Evolutionary conservation across 805 yeast genomes (phyloP), one percentile per base, ranked within the genome.

Genomic region (Nakazawaea sp.): DNA sequence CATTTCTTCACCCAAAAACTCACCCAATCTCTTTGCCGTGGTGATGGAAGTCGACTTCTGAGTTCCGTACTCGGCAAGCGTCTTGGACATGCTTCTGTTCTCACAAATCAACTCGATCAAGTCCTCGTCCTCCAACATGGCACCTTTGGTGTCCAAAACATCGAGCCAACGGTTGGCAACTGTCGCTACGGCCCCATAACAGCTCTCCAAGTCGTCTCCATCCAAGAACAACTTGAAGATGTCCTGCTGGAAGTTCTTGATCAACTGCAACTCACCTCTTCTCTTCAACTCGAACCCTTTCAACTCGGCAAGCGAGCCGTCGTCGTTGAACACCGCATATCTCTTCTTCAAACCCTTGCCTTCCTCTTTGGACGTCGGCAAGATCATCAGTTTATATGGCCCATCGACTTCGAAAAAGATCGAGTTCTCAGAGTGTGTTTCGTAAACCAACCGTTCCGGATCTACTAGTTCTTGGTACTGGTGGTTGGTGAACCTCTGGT

Each of bases 331-430:
- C 4, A 92, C 99, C 2, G 98, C 99, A 52, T 92, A 92, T 50
- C 99, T 73, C 51, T 92, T 92, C 57, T 92, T 92, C 52, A 92
- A 69, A 46, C 96, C 96, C 59, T 89, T 89, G 32, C 96, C 97
- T 66, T 94, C 97, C 55, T 92, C 98, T 45, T 87, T 86, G 0
- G 97, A 90, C 0, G 97, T 88, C 4, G 99, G 99, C 35, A 92
- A 68, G 40, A 92, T 75, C 98, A 92, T 92, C 0, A 98, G 98
- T 50, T 78, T 83, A 55, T 92, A 92, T 1, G 99, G 99, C 9
- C 99, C 99, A 64, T 92, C 99, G 15, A 94, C 96, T 56, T 92
- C 99, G 48, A 92, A 92, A 62, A 90, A 90, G 59, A 92, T 92
- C 12, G 96, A 83, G 58, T 92, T 92, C 51, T 92, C 98, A 16